Conservation (phyloP, 768 basidiomycete genomes). For the Hemileccinum rubropunctum region DNA sequence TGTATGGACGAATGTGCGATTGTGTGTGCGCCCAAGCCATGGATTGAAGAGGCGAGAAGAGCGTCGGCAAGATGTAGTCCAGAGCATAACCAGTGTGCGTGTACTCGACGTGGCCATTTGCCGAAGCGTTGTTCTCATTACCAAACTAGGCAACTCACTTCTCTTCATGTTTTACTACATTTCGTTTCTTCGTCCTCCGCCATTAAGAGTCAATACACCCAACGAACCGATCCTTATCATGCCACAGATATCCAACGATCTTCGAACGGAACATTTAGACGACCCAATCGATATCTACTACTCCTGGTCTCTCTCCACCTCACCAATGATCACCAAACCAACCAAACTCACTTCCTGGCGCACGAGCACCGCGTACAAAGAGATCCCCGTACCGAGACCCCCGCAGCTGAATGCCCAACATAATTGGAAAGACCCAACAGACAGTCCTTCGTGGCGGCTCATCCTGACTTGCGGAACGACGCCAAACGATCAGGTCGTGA, state of each 20-base stretch:
- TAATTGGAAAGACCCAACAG: slow-evolving; percentile 33
- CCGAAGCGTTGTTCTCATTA: neutral
- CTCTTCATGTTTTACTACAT: slow-evolving; percentile 84
- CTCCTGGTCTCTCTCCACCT: slow-evolving; percentile 48
- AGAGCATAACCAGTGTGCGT: slow-evolving; percentile 15
- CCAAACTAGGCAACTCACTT: neutral
- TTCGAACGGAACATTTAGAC: slow-evolving; percentile 72
- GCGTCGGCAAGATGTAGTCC: slow-evolving; percentile 17
- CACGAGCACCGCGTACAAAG: slow-evolving; percentile 67
- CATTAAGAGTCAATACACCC: slow-evolving; percentile 44
- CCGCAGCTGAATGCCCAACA: slow-evolving; percentile 27
- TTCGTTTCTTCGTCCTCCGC: slow-evolving; percentile 87
- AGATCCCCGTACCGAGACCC: slow-evolving; percentile 67
- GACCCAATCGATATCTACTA: slow-evolving; percentile 64
- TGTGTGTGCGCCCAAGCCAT: slow-evolving; percentile 7
- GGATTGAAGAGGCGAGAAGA: slow-evolving; percentile 18
- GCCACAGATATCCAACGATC: slow-evolving; percentile 87
- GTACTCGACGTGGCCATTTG: neutral
- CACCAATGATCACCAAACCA: slow-evolving; percentile 38
- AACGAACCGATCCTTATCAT: slow-evolving; percentile 52
- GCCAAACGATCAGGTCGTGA: slow-evolving; percentile 32
- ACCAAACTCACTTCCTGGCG: slow-evolving; percentile 76
- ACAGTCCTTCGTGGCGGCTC: slow-evolving; percentile 58
- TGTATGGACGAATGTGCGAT: slow-evolving; percentile 23
- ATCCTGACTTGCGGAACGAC: slow-evolving; percentile 45